A percentile compares a stretch with the other conserved stretches of the same genome.
Conservation (phyloP, 345 rosid species). For the Lumnitzera racemosa region DNA sequence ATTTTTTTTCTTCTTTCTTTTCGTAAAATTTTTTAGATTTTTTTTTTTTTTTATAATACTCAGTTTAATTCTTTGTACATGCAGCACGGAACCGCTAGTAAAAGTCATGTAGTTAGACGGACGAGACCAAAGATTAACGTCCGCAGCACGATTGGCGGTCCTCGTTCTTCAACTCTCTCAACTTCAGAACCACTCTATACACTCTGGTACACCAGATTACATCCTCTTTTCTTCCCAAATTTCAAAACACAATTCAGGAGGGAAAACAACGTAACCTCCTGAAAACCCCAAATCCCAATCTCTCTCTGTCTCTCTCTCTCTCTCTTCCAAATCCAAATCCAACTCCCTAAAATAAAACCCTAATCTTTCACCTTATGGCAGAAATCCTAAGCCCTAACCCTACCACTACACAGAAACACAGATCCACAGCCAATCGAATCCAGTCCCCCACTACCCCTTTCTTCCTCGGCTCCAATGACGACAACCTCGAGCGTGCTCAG, state of each 20-base stretch:
- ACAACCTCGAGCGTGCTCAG: slow-evolving; percentile 72
- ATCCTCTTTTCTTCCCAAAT: slow-evolving; percentile 10
- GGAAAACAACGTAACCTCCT: slow-evolving; percentile 19
- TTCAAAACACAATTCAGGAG: slow-evolving; percentile 29
- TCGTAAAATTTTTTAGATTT: no score
- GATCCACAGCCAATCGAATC: slow-evolving; percentile 37
- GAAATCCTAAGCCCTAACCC: slow-evolving; percentile 69
- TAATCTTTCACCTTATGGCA: slow-evolving; percentile 30
- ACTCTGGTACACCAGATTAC: neutral
- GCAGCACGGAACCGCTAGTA: no score
- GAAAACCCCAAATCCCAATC: neutral
- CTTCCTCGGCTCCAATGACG: slow-evolving; percentile 79
- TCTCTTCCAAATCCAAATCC: no score
- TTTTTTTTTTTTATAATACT: no score
- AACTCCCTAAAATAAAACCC: no score
- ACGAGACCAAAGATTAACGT: no score
- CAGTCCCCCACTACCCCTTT: slow-evolving; percentile 82
- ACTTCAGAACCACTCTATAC: neutral
- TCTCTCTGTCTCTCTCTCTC: neutral
- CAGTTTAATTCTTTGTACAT: no score
- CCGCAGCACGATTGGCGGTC: no score
- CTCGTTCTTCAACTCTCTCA: no score
- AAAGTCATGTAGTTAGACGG: no score
- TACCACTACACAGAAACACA: slow-evolving; percentile 30
- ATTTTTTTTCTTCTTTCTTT: no score